These are phyloP conservation scores for Daldinia vernicosa DNA, from an alignment of 495 filamentous ascomycete genomes.

Conservation along the genomic window DNA sequence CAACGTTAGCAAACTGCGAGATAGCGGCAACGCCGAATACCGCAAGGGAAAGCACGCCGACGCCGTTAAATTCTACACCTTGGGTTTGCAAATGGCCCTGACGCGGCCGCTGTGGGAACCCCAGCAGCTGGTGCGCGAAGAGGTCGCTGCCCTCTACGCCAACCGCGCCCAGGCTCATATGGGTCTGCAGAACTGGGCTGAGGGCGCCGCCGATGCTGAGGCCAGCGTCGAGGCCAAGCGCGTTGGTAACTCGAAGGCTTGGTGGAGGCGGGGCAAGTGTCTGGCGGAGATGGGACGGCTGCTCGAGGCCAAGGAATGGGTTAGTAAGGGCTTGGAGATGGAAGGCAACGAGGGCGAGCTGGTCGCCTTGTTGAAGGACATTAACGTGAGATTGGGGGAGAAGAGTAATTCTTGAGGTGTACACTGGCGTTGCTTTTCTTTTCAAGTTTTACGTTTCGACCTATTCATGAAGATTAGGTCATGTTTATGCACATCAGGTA, in stretches of 20 bases:
- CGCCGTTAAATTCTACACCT: slow-evolving; percentile 80
- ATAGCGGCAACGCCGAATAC: slow-evolving; percentile 82
- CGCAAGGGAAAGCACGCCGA: slow-evolving; percentile 77
- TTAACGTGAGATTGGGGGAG: slow-evolving; percentile 58
- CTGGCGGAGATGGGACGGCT: slow-evolving; percentile 89
- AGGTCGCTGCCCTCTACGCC: slow-evolving; percentile 77
- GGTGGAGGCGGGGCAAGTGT: slow-evolving; percentile 85
- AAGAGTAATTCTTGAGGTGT: slow-evolving; percentile 34
- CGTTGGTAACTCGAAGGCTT: slow-evolving; percentile 88
- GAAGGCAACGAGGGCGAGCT: slow-evolving; percentile 81
- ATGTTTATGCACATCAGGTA: neutral
- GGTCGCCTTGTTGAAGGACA: slow-evolving; percentile 71
- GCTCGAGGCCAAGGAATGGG: slow-evolving; percentile 80
- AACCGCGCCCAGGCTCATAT: slow-evolving; percentile 94
- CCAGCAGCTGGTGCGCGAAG: slow-evolving; percentile 78
- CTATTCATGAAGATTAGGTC: neutral
- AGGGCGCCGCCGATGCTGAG: slow-evolving; percentile 85
- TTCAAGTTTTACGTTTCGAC: neutral
- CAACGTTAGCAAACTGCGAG: slow-evolving; percentile 89
- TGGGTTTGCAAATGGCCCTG: slow-evolving; percentile 87
- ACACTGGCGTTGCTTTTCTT: neutral
- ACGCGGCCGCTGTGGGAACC: slow-evolving; percentile 89
- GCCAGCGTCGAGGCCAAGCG: slow-evolving; percentile 88
- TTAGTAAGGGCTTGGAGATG: slow-evolving; percentile 79
- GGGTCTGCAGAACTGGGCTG: slow-evolving; percentile 78